Evolutionary conservation across 257 asterid genomes (phyloP), one percentile per base, ranked within the genome.

Genomic region (Scutellaria barbata): DNA sequence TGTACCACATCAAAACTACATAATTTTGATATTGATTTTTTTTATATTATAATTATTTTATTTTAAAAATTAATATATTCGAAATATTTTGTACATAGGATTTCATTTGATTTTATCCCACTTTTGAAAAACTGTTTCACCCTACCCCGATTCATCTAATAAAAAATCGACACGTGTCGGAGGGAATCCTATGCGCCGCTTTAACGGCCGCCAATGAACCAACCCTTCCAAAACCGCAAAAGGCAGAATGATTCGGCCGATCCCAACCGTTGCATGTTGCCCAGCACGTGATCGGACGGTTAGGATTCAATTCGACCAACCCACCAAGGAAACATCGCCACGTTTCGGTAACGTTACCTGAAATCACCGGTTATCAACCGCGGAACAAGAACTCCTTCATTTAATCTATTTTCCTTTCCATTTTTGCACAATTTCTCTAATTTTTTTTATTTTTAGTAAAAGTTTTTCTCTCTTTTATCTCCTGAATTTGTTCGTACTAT

Each of bases 301-400:
- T 30, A 40, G 78, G 76, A 73, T 69, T 75, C 63, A 22, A 52
- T n/a, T 47, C 14, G 13, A 57, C 54, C 51, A 10, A 43, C 63
- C 70, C 14, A 43, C 78, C 76, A 79, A 40, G 45, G 2, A 47
- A 6, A 58, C 18, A 0, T 2, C 11, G 60, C 48, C 80, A 79
- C 80, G 80, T 82, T 8, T 9, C 71, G n/a, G 64, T 65, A 68
- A 40, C 5, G 8, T 40, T 30, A 78, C 83, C 75, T 69, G 75
- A 17, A 13, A 58, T 76, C 76, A 63, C 80, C 82, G 80, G 84
- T 82, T 57, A 61, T 82, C 82, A 60, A 79, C 84, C 55, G 74
- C 75, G 71, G 22, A 58, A 63, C 37, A 65, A 56, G 58, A 52
- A 57, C 64, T 48, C 18, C 75, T 51, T 18, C 71, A n/a, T 72